Percentiles rank a stretch among this genome's conserved stretches.
phyloP scores from a whole-genome alignment of 805 yeast species.

The Metschnikowia borealis region DNA sequence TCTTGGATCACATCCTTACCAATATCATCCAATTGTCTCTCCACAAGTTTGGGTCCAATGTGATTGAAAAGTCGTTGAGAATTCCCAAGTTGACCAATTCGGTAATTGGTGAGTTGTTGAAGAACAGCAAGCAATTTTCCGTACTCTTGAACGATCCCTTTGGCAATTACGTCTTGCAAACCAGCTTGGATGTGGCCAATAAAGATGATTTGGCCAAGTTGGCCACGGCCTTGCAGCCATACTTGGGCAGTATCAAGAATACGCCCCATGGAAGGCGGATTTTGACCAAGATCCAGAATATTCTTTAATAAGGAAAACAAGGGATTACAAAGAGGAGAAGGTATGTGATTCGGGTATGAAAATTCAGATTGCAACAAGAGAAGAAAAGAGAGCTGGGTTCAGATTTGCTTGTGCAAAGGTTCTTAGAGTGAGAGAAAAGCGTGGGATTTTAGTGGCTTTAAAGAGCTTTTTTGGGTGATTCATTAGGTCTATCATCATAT shows the following conservation, averaged over 20 bases:
- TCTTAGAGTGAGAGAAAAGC: no score
- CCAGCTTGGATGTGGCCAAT: slow-evolving; percentile 54
- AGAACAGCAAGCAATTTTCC: slow-evolving; percentile 31
- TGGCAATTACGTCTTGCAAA: slow-evolving; percentile 58
- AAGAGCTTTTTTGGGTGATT: no score
- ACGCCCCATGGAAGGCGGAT: slow-evolving; percentile 97
- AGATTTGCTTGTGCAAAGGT: no score
- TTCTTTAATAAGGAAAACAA: slow-evolving; percentile 2
- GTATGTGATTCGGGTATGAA: neutral
- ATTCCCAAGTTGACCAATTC: slow-evolving; percentile 43
- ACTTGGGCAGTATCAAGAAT: slow-evolving; percentile 71
- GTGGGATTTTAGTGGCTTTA: no score
- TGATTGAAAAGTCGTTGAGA: slow-evolving; percentile 53
- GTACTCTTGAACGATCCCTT: slow-evolving; percentile 52
- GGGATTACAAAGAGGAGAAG: no score
- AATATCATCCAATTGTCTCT: slow-evolving; percentile 45
- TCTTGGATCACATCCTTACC: slow-evolving; percentile 33
- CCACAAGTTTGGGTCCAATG: slow-evolving; percentile 60
- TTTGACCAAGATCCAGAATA: slow-evolving; percentile 53
- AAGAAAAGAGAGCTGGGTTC: no score
- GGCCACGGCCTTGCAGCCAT: slow-evolving; percentile 62
- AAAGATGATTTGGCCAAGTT: slow-evolving; percentile 50
- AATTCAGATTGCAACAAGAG: no score
- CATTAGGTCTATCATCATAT: no score
- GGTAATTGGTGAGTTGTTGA: slow-evolving; percentile 43